These are phyloP conservation scores for Neopestalotiopsis rosae DNA, from an alignment of 2,329 filamentous ascomycete genomes.

Conservation along the genomic window DNA sequence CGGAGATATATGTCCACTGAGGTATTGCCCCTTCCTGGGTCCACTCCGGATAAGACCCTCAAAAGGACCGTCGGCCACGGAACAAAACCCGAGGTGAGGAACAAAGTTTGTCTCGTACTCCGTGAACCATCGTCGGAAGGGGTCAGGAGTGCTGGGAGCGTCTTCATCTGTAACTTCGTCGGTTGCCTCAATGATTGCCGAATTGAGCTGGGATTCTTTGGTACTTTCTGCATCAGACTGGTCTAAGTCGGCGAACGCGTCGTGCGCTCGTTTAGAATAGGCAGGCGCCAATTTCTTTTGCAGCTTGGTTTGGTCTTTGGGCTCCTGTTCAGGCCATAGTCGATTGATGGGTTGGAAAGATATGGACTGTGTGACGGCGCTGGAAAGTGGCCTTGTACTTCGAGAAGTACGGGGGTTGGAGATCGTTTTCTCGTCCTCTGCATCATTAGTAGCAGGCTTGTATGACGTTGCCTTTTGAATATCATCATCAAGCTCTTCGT, in stretches of 20 bases:
- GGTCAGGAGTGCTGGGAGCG: neutral
- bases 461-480: neutral
- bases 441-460: neutral
- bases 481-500: neutral
- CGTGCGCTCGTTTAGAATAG: conserved; percentile 1
- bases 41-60: conserved; percentile 28
- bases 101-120: conserved; percentile 7
- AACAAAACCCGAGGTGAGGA: neutral
- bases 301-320: neutral
- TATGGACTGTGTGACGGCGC: neutral
- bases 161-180: neutral
- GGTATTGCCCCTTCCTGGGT: conserved; percentile 24
- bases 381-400: neutral
- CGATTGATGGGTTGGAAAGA: conserved; percentile 13
- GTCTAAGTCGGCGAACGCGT: conserved; percentile 5
- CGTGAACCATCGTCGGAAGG: neutral
- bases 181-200: neutral
- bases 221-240: neutral
- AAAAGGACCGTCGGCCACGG: conserved; percentile 28
- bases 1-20: conserved; percentile 24
- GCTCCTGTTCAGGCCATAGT: neutral
- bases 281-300: conserved; percentile 2
- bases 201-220: neutral
- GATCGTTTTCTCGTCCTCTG: neutral
- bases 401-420: no score